Base-by-base conservation (phyloP, 208 protist species). In the Endotrypanum monterogeii region DNA sequence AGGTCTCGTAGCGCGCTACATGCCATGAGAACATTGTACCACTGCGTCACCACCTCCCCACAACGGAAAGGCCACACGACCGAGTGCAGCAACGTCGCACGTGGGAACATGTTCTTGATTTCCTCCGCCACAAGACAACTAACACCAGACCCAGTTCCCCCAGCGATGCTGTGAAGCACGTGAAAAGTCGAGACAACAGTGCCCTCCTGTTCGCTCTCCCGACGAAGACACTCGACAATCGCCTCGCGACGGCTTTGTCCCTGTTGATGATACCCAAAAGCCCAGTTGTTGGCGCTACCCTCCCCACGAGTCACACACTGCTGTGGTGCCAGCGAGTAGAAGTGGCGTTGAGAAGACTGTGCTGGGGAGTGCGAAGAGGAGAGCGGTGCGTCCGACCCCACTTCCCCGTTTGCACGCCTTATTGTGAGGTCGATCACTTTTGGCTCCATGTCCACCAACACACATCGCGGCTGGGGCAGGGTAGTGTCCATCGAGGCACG, bases 201-300 rank as follows among this genome's bases (percentile, higher is more conserved):
- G 35, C 92, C 96, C 35, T 79, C 77, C 20, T 61, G 56, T 79
- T 98, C 96, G 35, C 78, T 73, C 71, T 98, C 91, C 20, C 85
- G 82, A 3, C 90, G 89, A 20, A 98, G 76, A 55, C 83, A 82
- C 51, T 98, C 85, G 4, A 66, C 76, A 28, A 97, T 94, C 3
- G 83, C 75, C 16, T 86, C 80, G 16, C 85, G 71, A 2, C 85
- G 71, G 48, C 83, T 88, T 41, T 79, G 79, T 23, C 91, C 91
- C 60, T 95, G 89, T 6, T 83, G 66, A 48, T 83, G 73, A 68
- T 97, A 98, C 8, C 94, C 94, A 63, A 89, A 94, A 3, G 93
- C 94, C 92, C 93, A 98, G 81, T 98, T 98, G 80, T 97, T 98
- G 32, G 79, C 94, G 65, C 89, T 94, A 35, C 94, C 94, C 62